Evolutionary conservation across 345 rosid genomes (phyloP), one percentile per base, ranked within the genome.

Genomic region (Chamaenerion angustifolium): DNA sequence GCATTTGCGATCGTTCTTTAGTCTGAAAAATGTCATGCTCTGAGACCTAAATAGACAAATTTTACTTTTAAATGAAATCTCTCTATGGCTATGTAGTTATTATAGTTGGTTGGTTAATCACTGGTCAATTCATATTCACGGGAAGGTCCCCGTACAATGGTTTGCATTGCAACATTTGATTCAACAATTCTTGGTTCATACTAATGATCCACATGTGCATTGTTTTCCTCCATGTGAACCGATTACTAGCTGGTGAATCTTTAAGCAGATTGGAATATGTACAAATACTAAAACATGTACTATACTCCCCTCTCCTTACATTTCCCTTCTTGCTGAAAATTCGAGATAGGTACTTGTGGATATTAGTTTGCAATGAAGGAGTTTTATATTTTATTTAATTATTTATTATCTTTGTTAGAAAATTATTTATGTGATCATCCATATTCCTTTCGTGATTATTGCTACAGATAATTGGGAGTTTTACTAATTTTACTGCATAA

Each of bases 61-160:
- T 23, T 23, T 23, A 23, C 27, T 23, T 23, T 23, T 23, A 23
- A 5, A 23, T 23, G 27, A 23, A 23, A 23, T 23, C 27, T 23
- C 27, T 23, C 27, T 23, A 23, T 23, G 27, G 27, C 27, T 5
- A 2, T 23, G 27, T 23, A 23, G 3, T 23, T 23, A 23, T 23
- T 23, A 23, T 23, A 23, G n/a, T n/a, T n/a, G n/a, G n/a, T n/a
- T n/a, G n/a, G n/a, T n/a, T n/a, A n/a, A n/a, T n/a, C n/a, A n/a
- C 27, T 23, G 27, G 27, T 23, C 27, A n/a, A n/a, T n/a, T n/a
- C n/a, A 23, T 23, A 27, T 56, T 60, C 56, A 37, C 86, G 87
- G 99, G 99, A 92, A 81, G 96, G 96, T 60, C 90, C 82, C 21
- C 81, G 86, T 69, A 92, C 99, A 46, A 74, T 82, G 80, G 96